These are phyloP conservation scores for Bruguiera sexangula DNA, from an alignment of 345 rosid species.

Conservation along the genomic window DNA sequence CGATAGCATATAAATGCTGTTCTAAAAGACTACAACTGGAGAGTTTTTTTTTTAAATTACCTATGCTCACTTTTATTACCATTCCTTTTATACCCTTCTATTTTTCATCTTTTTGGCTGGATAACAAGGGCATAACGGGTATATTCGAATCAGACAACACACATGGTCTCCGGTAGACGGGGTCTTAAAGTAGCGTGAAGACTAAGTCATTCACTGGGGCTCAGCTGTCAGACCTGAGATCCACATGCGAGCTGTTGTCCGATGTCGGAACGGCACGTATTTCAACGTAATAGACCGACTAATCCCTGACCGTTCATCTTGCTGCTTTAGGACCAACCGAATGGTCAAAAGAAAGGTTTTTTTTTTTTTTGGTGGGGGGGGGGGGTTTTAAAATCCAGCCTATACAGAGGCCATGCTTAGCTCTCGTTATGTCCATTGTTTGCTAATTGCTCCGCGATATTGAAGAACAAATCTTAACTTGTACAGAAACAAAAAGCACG, in stretches of 20 bases:
- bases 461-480: too few species aligned
- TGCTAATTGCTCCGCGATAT: too few species aligned
- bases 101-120: neutral
- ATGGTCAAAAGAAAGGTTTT: slow-evolving; percentile 1
- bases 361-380: too few species aligned
- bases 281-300: neutral
- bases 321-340: slow-evolving; percentile 15
- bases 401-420: too few species aligned
- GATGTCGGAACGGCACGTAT: slow-evolving; percentile 3
- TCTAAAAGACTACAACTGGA: too few species aligned
- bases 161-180: slow-evolving; percentile 5
- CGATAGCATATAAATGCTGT: too few species aligned
- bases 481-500: neutral
- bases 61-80: neutral
- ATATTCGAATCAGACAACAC: slow-evolving; percentile 7
- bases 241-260: neutral
- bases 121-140: neutral
- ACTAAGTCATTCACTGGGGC: slow-evolving; percentile 11
- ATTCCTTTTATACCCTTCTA: neutral
- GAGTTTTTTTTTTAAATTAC: too few species aligned
- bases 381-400: too few species aligned
- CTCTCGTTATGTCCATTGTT: too few species aligned
- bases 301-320: slow-evolving; percentile 37
- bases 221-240: neutral
- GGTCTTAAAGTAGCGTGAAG: neutral